phyloP scores from a whole-genome alignment of 1,284 basidiomycete species.

The Cystobasidium sp. region DNA sequence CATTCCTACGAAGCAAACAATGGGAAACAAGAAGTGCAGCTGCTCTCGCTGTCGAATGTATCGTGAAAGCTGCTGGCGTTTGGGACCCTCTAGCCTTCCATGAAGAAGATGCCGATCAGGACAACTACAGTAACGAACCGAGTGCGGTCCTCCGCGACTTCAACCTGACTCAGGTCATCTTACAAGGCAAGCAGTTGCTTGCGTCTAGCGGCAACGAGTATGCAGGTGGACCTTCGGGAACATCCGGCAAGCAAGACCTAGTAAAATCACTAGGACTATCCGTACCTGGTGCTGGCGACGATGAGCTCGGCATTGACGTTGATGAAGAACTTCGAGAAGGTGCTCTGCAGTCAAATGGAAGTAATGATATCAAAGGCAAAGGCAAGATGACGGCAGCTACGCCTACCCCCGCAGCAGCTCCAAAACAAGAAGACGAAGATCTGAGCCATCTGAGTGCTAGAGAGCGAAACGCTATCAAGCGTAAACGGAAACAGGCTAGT shows the following conservation, averaged over 20 bases:
- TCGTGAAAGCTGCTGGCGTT: conserved; percentile 78
- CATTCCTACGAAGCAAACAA: conserved; percentile 82
- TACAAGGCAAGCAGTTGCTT: conserved; percentile 74
- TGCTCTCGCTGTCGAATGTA: conserved; percentile 80
- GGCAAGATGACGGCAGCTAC: conserved; percentile 25
- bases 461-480: conserved; percentile 85
- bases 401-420: conserved; percentile 16
- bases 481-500: conserved; percentile 86
- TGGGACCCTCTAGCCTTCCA: conserved; percentile 68
- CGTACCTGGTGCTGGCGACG: conserved; percentile 67
- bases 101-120: conserved; percentile 42
- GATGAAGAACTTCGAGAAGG: conserved; percentile 56
- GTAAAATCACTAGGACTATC: conserved; percentile 78
- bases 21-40: conserved; percentile 84
- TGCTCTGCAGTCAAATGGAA: conserved; percentile 24
- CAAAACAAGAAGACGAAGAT: conserved; percentile 45
- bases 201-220: conserved; percentile 89
- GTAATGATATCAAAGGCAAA: not conserved
- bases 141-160: conserved; percentile 47
- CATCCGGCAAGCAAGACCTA: conserved; percentile 72
- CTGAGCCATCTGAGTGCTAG: conserved; percentile 67
- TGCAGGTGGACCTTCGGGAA: conserved; percentile 71
- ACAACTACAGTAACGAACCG: conserved; percentile 42
- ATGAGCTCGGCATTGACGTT: conserved; percentile 79
- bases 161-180: conserved; percentile 73